phyloP scores from a whole-genome alignment of 768 basidiomycete species.

The Cyclocybe cylindracea region DNA sequence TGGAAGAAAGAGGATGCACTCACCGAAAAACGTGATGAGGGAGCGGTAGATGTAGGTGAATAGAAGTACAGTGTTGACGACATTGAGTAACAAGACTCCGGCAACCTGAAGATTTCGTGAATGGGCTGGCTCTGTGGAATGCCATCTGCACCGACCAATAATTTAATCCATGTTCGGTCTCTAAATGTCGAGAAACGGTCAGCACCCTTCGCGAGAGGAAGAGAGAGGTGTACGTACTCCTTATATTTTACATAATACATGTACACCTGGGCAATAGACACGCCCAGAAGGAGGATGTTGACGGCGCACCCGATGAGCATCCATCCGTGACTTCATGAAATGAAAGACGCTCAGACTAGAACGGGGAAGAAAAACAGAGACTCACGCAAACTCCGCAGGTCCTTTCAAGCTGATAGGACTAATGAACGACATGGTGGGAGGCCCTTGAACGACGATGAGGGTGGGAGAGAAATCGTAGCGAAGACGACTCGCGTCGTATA shows the following conservation, averaged over 20 bases:
- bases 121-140: background rate
- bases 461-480: no score
- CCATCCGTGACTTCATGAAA: conserved; percentile 41
- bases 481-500: no score
- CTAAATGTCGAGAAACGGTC: conserved; percentile 20
- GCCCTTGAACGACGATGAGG: no score
- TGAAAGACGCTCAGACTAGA: conserved; percentile 1
- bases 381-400: conserved; percentile 38
- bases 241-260: conserved; percentile 43
- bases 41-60: conserved; percentile 47
- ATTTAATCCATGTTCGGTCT: conserved; percentile 46
- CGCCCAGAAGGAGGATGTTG: conserved; percentile 48
- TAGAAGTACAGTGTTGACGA: conserved; percentile 46
- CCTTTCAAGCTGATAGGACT: conserved; percentile 12
- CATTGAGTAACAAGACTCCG: conserved; percentile 47
- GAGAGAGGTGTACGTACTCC: conserved; percentile 14
- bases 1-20: background rate
- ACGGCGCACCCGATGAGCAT: conserved; percentile 49
- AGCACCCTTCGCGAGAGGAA: background rate
- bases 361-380: background rate
- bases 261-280: conserved; percentile 49
- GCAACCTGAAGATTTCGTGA: conserved; percentile 30
- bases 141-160: conserved; percentile 32
- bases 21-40: conserved; percentile 48
- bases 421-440: background rate